Percentiles rank a stretch among this genome's conserved stretches.
phyloP scores from a whole-genome alignment of 2,329 filamentous ascomycete species.

The Aspergillus texensis region DNA sequence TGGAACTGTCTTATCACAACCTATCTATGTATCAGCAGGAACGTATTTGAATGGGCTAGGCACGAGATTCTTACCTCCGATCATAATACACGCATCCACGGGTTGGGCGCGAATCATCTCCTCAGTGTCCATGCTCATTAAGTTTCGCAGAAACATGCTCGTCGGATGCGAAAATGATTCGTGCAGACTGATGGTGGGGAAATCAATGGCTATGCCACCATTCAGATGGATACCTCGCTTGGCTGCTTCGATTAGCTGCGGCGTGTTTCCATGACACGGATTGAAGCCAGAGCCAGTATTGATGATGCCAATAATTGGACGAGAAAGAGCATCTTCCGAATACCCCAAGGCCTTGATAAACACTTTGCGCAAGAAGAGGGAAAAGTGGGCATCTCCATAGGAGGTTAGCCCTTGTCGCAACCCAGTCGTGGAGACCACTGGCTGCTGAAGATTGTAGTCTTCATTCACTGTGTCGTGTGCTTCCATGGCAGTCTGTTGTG shows the following conservation, averaged over 20 bases:
- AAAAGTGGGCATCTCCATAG: constrained; percentile 76
- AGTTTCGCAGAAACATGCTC: constrained; percentile 73
- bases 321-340: constrained; percentile 68
- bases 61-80: constrained; percentile 56
- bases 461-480: not conserved
- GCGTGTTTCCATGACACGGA: constrained; percentile 72
- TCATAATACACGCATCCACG: constrained; percentile 67
- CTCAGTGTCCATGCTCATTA: constrained; percentile 81
- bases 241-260: constrained; percentile 70
- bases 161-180: constrained; percentile 71
- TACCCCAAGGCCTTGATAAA: constrained; percentile 79
- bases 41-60: not conserved
- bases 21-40: constrained; percentile 39
- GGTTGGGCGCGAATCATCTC: constrained; percentile 76
- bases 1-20: constrained; percentile 74
- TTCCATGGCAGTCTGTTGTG: not conserved
- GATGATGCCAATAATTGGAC: constrained; percentile 73
- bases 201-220: constrained; percentile 71
- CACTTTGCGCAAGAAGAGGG: constrained; percentile 72
- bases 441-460: constrained; percentile 62
- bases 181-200: constrained; percentile 72
- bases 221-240: constrained; percentile 69
- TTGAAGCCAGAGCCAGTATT: constrained; percentile 76
- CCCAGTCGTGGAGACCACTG: constrained; percentile 56
- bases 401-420: constrained; percentile 67